Evolutionary conservation across 148 eudicot genomes (phyloP), one percentile per base, ranked within the genome.

Genomic region (Heliosperma pusillum): DNA sequence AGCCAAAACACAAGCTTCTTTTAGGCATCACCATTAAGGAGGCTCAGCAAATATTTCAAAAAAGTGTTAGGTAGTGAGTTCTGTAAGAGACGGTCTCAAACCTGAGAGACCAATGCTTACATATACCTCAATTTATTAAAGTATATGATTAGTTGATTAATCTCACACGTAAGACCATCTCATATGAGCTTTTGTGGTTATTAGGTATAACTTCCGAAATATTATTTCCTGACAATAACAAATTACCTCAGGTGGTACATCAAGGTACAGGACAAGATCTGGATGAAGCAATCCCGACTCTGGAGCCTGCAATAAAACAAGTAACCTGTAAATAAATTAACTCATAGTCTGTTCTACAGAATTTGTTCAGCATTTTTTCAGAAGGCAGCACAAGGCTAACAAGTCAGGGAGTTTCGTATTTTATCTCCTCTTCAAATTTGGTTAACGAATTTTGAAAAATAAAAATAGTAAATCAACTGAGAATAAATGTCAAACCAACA

Each of bases 181-280:
- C n/a, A n/a, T n/a, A n/a, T n/a, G n/a, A n/a, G 30, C 25, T 57
- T 19, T 19, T 19, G 20, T 57, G 20, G 61, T 1, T 24, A 57
- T 17, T 57, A 57, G 24, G 61, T n/a, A 5, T 6, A 58, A 63
- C 67, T 26, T 63, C 67, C 21, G 20, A 63, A 63, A 68, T 12
- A 20, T 20, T 8, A n/a, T 7, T 44, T 42, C 16, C 56, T 0
- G 13, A n/a, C 12, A 3, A 3, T 20, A 42, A 68, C 16, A 58
- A 27, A 58, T 76, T 84, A 92, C 99, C 94, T 95, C 99, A 50
- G 99, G 97, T 60, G 89, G 80, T 87, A 95, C 83, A 80, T 95
- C 99, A 71, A 95, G 96, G 87, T 89, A 95, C 36, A 92, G 75
- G 53, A 95, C 99, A 73, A 92, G 68, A 88, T 95, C 99, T 47